Evolutionary conservation across 2,329 filamentous ascomycete species (phyloP).

Genomic region (Pseudocercospora macadamiae): DNA sequence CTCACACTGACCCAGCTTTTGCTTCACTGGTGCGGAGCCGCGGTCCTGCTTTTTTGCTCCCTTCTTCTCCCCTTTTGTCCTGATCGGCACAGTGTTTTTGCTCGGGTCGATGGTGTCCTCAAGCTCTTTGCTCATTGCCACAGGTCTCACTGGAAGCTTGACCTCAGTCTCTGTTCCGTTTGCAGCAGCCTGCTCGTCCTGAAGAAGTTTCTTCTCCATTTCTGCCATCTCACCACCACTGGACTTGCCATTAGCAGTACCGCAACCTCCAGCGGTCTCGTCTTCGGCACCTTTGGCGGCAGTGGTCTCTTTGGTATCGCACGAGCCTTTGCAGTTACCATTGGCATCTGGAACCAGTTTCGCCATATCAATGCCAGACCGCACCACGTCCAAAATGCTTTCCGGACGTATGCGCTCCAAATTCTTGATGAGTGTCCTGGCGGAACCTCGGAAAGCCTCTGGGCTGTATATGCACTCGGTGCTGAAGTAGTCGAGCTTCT

Average conservation of each 20-base stretch:
- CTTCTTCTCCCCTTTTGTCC: conserved; percentile 39
- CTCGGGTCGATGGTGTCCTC: conserved; percentile 4
- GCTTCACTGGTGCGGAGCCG: conserved; percentile 51
- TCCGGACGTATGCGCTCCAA: conserved; percentile 90
- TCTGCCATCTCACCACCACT: conserved; percentile 77
- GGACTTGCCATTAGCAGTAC: conserved; percentile 67
- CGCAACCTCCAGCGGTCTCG: conserved; percentile 73
- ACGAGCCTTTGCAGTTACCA: conserved; percentile 52
- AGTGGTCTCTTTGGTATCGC: conserved; percentile 38
- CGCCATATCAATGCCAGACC: conserved; percentile 95
- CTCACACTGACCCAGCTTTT: conserved; percentile 80
- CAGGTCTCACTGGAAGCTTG: conserved; percentile 33
- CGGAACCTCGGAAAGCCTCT: conserved; percentile 92
- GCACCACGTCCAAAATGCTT: conserved; percentile 91
- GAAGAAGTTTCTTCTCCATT: conserved; percentile 73
- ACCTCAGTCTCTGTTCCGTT: conserved; percentile 67
- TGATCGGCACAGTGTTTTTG: conserved; percentile 30
- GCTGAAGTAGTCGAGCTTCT: conserved; percentile 95
- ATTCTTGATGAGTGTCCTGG: conserved; percentile 90
- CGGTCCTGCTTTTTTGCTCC: conserved; percentile 16
- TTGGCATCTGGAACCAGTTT: conserved; percentile 69
- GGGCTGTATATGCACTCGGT: conserved; percentile 99
- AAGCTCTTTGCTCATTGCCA: conserved; percentile 11
- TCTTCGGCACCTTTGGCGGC: conserved; percentile 48
- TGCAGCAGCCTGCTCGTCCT: conserved; percentile 62